These are phyloP conservation scores for Filobasidium uniguttulatum DNA, from an alignment of 1,284 basidiomycete genomes.

Conservation along the genomic window DNA sequence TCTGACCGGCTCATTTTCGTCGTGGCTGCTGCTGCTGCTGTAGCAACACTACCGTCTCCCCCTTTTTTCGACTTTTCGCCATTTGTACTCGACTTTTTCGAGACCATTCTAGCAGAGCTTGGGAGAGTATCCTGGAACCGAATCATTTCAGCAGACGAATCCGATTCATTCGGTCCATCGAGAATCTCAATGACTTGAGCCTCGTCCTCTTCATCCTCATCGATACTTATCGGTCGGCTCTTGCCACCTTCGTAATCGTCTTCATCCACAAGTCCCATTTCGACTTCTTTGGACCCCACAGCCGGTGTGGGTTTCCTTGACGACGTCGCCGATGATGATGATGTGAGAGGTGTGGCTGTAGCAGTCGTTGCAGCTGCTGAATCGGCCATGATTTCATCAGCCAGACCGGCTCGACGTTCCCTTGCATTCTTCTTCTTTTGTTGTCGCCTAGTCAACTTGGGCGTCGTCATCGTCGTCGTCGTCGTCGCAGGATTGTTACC, in stretches of 20 bases:
- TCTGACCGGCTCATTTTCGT: neutral
- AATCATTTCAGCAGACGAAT: neutral
- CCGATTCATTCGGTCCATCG: neutral
- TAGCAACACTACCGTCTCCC: too few relatives aligned
- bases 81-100: too few relatives aligned
- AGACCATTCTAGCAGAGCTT: neutral
- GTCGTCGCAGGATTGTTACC: neutral
- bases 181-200: constrained; percentile 5
- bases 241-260: constrained; percentile 14
- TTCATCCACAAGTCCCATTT: constrained; percentile 15
- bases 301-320: neutral
- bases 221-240: constrained; percentile 3
- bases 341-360: neutral
- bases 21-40: neutral
- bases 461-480: neutral
- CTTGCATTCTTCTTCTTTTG: neutral
- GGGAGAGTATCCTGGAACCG: neutral
- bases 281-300: constrained; percentile 12
- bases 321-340: constrained; percentile 1
- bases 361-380: neutral
- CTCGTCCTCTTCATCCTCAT: constrained; percentile 5
- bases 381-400: too few relatives aligned
- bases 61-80: too few relatives aligned
- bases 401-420: constrained; percentile 5
- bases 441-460: neutral